Conservation (phyloP, 306 rosid genomes). For the Cicer cuneatum region DNA sequence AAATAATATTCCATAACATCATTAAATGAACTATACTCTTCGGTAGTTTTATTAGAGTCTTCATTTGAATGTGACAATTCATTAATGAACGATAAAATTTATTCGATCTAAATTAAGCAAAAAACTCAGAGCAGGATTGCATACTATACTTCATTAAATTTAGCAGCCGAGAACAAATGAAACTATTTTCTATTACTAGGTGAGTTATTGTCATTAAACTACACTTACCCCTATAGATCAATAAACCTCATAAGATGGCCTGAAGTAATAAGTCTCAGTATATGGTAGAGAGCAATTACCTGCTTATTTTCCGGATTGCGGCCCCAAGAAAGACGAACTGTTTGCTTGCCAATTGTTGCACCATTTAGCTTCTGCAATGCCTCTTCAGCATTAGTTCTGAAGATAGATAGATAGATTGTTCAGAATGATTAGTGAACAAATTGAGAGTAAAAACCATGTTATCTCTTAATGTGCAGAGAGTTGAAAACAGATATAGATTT, state of each 20-base stretch:
- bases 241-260: not conserved
- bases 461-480: conserved; percentile 10
- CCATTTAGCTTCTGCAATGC: conserved; percentile 91
- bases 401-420: conserved; percentile 32
- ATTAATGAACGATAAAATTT: not conserved
- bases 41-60: not conserved
- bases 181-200: not conserved
- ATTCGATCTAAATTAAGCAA: not conserved
- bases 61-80: not conserved
- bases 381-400: conserved; percentile 93
- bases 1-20: not conserved
- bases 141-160: conserved; percentile 10
- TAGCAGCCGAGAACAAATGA: conserved; percentile 1
- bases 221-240: not conserved
- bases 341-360: conserved; percentile 81
- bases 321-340: conserved; percentile 99
- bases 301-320: conserved; percentile 99
- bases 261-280: not conserved
- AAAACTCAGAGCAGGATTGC: not conserved
- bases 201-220: conserved; percentile 9
- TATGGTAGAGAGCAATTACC: conserved; percentile 47
- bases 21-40: not conserved
- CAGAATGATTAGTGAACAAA: conserved; percentile 25
- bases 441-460: conserved; percentile 1
- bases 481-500: conserved; percentile 2